Evolutionary conservation across 305 asterid species (phyloP).

Genomic region (Euphrasia arctica): DNA sequence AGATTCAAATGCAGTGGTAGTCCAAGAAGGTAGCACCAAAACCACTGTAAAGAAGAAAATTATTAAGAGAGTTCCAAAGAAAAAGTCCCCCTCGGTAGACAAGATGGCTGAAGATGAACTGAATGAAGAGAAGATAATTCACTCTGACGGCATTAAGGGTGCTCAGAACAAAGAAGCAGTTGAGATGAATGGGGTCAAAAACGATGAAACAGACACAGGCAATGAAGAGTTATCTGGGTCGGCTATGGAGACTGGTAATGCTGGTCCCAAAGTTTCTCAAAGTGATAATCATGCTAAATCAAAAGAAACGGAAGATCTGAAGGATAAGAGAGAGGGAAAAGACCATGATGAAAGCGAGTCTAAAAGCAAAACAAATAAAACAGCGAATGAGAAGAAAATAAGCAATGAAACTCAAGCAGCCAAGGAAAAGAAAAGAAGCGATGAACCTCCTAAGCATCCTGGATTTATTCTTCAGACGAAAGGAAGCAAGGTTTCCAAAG

Average conservation of each 20-base stretch:
- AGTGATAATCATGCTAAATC: slow-evolving; percentile 39
- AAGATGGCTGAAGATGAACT: slow-evolving; percentile 39
- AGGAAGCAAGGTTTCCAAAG: slow-evolving; percentile 72
- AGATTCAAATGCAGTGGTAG: slow-evolving; percentile 32
- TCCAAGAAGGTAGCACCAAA: slow-evolving; percentile 48
- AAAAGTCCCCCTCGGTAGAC: slow-evolving; percentile 49
- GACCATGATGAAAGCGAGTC: slow-evolving; percentile 43
- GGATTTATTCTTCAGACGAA: slow-evolving; percentile 79
- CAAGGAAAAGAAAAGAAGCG: slow-evolving; percentile 59
- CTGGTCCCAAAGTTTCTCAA: slow-evolving; percentile 33
- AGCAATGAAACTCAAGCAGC: slow-evolving; percentile 62
- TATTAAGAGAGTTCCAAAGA: slow-evolving; percentile 66
- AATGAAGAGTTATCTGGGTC: slow-evolving; percentile 37
- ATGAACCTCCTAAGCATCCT: slow-evolving; percentile 90
- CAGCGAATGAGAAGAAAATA: slow-evolving; percentile 54
- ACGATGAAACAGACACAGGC: slow-evolving; percentile 37
- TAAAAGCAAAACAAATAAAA: slow-evolving; percentile 44
- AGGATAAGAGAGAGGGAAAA: slow-evolving; percentile 49
- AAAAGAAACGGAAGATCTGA: slow-evolving; percentile 45
- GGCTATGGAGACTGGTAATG: slow-evolving; percentile 36
- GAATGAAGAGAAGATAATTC: slow-evolving; percentile 30
- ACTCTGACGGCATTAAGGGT: slow-evolving; percentile 33
- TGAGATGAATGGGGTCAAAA: slow-evolving; percentile 34
- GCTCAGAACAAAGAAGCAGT: slow-evolving; percentile 36
- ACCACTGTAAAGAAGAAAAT: slow-evolving; percentile 68